Evolutionary conservation across 345 rosid species (phyloP).

Genomic region (Brassica napus): Da-Ae NC_063444.1:47671501-47672000

Average conservation of each 20-base stretch:
- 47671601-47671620: slow-evolving; percentile 97
- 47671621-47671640: slow-evolving; percentile 94
- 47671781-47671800: slow-evolving; percentile 96
- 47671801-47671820: slow-evolving; percentile 92
- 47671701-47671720: slow-evolving; percentile 25
- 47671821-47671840: slow-evolving; percentile 56
- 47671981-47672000: slow-evolving; percentile 4
- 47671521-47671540: slow-evolving; percentile 97
- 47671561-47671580: slow-evolving; percentile 86
- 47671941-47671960: slow-evolving; percentile 2
- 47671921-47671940: not conserved
- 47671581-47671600: slow-evolving; percentile 94
- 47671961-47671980: not conserved
- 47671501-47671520: slow-evolving; percentile 84
- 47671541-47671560: slow-evolving; percentile 72
- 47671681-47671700: slow-evolving; percentile 2
- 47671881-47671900: slow-evolving; percentile 18
- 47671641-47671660: slow-evolving; percentile 79
- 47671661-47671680: slow-evolving; percentile 72
- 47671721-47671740: slow-evolving; percentile 18
- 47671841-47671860: slow-evolving; percentile 25
- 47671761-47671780: slow-evolving; percentile 90
- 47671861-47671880: slow-evolving; percentile 19
- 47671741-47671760: slow-evolving; percentile 83
- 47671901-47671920: slow-evolving; percentile 17